Percentiles rank a stretch among this genome's conserved stretches.
These are phyloP conservation scores for Geoglossum glabrum DNA, from an alignment of 495 filamentous ascomycete species.

Conservation along the genomic window DNA sequence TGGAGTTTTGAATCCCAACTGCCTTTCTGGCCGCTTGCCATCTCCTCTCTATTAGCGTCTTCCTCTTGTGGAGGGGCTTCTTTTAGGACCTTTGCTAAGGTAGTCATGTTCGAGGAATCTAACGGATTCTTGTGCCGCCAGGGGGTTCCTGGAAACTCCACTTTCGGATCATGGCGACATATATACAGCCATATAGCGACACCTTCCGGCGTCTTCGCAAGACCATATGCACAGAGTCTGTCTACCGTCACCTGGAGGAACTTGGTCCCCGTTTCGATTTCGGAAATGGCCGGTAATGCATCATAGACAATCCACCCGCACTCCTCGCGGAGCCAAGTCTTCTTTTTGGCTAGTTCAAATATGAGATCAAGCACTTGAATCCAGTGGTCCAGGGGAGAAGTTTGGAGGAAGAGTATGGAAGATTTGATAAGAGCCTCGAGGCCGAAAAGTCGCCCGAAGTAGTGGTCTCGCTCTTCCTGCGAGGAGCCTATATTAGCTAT, in stretches of 20 bases:
- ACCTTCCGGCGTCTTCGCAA: constrained; percentile 65
- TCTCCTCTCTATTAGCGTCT: constrained; percentile 26
- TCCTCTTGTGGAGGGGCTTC: constrained; percentile 35
- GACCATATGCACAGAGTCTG: constrained; percentile 35
- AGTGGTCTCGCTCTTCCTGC: constrained; percentile 68
- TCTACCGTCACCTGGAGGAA: constrained; percentile 41
- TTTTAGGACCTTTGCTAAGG: constrained; percentile 56
- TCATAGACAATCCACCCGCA: constrained; percentile 52
- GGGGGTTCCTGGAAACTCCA: constrained; percentile 40
- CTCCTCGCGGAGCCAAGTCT: constrained; percentile 76
- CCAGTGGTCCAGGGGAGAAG: constrained; percentile 32
- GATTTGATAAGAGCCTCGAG: constrained; percentile 68
- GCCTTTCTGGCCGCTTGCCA: constrained; percentile 26
- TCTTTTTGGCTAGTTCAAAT: constrained; percentile 36
- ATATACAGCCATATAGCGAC: constrained; percentile 70
- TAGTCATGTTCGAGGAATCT: constrained; percentile 34
- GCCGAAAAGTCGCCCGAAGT: constrained; percentile 72
- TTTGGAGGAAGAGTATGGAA: constrained; percentile 39
- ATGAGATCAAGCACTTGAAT: constrained; percentile 36
- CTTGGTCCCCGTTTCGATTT: constrained; percentile 19
- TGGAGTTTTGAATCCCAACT: constrained; percentile 61
- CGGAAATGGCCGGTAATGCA: constrained; percentile 23
- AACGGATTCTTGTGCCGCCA: constrained; percentile 64
- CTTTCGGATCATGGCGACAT: constrained; percentile 26
- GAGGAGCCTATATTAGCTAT: neutral